Conservation (phyloP, 768 basidiomycete genomes). For the Calocera viscosa region DNA sequence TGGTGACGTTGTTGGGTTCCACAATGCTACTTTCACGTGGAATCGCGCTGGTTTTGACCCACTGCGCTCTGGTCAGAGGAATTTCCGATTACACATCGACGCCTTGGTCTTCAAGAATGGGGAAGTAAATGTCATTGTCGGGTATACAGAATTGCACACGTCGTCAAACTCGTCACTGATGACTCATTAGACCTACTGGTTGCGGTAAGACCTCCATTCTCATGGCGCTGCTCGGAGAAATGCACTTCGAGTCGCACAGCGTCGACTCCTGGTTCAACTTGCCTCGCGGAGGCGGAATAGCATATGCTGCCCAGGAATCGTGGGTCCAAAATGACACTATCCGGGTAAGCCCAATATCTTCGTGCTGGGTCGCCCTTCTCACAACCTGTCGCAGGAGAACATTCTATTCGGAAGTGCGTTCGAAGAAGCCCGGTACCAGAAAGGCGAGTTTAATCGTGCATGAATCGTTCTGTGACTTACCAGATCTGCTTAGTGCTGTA, state of each 20-base stretch:
- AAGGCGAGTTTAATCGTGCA: constrained; percentile 20
- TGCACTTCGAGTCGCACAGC: constrained; percentile 26
- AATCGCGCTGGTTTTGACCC: constrained; percentile 33
- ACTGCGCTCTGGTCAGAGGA: constrained; percentile 38
- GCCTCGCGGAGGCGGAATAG: constrained; percentile 54
- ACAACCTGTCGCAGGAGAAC: constrained; percentile 37
- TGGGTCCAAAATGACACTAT: constrained; percentile 79
- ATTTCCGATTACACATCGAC: constrained; percentile 26
- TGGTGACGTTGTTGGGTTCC: constrained; percentile 15
- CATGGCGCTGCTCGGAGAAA: constrained; percentile 30
- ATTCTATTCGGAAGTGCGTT: constrained; percentile 38
- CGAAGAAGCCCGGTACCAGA: constrained; percentile 35
- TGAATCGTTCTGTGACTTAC: background rate
- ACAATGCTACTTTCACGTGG: constrained; percentile 41
- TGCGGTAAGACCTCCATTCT: constrained; percentile 18
- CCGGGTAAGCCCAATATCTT: constrained; percentile 28
- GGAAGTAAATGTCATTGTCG: constrained; percentile 29
- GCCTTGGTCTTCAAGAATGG: constrained; percentile 26
- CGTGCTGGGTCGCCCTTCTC: background rate
- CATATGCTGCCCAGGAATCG: constrained; percentile 72
- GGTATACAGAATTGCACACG: background rate
- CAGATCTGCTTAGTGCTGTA: constrained; percentile 24
- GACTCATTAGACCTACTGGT: constrained; percentile 22
- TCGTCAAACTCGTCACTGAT: background rate
- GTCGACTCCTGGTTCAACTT: constrained; percentile 55